Conservation (phyloP, 345 rosid genomes). For the Eucalyptus erythrocorys region DNA sequence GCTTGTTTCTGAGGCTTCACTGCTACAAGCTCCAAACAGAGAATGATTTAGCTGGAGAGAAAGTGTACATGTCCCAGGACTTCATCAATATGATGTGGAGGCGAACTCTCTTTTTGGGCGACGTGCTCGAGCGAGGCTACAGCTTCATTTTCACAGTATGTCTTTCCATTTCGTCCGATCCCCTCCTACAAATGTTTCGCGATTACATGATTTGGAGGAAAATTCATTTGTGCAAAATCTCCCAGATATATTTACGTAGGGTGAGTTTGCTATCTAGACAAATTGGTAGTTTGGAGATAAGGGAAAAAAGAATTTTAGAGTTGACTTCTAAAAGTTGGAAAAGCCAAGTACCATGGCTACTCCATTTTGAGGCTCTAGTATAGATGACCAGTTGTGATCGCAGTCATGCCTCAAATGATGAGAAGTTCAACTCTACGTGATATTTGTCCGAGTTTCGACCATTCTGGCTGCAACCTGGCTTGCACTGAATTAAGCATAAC, state of each 20-base stretch:
- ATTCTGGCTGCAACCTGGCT: background rate
- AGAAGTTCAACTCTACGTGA: background rate
- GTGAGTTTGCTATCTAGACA: background rate
- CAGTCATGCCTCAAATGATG: background rate
- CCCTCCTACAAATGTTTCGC: background rate
- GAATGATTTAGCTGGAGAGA: slow-evolving; percentile 32
- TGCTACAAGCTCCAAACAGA: slow-evolving; percentile 51
- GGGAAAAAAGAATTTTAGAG: background rate
- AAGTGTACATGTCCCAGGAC: slow-evolving; percentile 53
- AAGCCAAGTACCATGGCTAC: background rate
- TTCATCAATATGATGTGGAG: slow-evolving; percentile 88
- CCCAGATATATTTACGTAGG: background rate
- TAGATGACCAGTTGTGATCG: background rate
- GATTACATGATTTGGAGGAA: background rate
- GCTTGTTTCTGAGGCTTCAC: slow-evolving; percentile 49
- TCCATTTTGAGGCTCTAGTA: background rate
- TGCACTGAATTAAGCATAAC: background rate
- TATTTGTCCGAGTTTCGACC: background rate
- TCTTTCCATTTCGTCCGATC: background rate
- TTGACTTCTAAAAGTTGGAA: background rate
- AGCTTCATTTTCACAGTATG: slow-evolving; percentile 57
- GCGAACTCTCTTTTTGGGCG: slow-evolving; percentile 43
- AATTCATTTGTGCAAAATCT: background rate
- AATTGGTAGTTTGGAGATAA: background rate
- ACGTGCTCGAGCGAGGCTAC: slow-evolving; percentile 61